Conservation (phyloP, 2,329 filamentous ascomycete species). For the Bipolaris bicolor region DNA sequence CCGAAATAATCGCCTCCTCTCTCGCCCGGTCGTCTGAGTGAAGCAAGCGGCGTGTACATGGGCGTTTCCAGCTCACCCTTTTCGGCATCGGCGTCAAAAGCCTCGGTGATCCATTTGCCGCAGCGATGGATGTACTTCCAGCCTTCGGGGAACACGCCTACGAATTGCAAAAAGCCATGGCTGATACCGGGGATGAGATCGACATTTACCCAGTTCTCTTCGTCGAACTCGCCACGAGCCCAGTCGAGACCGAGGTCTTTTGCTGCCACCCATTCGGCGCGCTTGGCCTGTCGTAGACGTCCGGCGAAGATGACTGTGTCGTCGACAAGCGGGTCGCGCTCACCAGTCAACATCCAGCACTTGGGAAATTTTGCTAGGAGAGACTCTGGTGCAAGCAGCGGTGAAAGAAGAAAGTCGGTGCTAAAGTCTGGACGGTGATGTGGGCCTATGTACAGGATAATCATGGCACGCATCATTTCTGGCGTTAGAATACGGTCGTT, state of each 20-base stretch:
- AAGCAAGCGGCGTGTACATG: conserved; percentile 16
- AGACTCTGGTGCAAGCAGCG: conserved; percentile 84
- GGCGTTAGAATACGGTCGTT: conserved; percentile 93
- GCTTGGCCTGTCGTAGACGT: conserved; percentile 78
- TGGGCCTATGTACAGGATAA: conserved; percentile 94
- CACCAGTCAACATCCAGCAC: conserved; percentile 91
- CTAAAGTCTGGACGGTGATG: conserved; percentile 92
- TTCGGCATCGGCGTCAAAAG: conserved; percentile 63
- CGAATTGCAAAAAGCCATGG: conserved; percentile 94
- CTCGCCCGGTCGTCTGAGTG: background rate
- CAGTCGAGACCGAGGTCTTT: conserved; percentile 63
- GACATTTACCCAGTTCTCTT: conserved; percentile 79
- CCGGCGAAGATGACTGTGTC: conserved; percentile 97
- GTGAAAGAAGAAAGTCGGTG: conserved; percentile 88
- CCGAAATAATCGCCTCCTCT: conserved; percentile 73
- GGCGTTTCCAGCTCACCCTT: conserved; percentile 22
- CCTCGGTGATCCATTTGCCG: conserved; percentile 79
- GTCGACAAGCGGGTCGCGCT: conserved; percentile 93
- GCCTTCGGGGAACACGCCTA: conserved; percentile 82
- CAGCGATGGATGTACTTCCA: conserved; percentile 86
- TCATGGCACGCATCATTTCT: conserved; percentile 99
- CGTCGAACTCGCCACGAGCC: conserved; percentile 65
- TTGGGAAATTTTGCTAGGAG: conserved; percentile 89
- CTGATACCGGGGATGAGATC: conserved; percentile 85
- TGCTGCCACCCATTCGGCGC: conserved; percentile 61